Evolutionary conservation across 2,329 filamentous ascomycete genomes (phyloP).

Genomic region (Sporothrix globosa): DNA sequence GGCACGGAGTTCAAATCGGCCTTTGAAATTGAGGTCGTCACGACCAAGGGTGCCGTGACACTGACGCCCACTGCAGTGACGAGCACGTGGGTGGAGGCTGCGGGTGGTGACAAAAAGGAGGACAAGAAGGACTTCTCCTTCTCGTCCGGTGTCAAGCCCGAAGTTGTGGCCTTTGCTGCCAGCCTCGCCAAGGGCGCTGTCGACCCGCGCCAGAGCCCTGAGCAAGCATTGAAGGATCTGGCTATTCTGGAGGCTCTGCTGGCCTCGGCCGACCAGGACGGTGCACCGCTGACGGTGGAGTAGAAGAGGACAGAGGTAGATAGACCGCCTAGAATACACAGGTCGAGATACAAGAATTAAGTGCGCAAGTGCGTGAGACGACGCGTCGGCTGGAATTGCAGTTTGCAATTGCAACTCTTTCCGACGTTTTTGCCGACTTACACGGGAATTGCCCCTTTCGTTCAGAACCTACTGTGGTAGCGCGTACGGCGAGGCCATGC

Average conservation of each 20-base stretch:
- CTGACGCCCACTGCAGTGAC: slow-evolving; percentile 37
- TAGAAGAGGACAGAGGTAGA: background rate
- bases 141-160: slow-evolving; percentile 37
- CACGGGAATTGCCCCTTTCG: background rate
- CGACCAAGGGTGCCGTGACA: slow-evolving; percentile 35
- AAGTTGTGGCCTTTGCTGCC: slow-evolving; percentile 39
- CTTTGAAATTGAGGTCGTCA: slow-evolving; percentile 26
- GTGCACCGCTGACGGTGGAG: slow-evolving; percentile 5
- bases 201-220: slow-evolving; percentile 38
- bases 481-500: background rate
- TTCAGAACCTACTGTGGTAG: no score
- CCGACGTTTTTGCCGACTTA: slow-evolving; percentile 18
- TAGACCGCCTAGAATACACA: background rate
- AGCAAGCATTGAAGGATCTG: slow-evolving; percentile 41
- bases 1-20: slow-evolving; percentile 30
- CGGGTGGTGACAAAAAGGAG: background rate
- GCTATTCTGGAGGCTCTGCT: slow-evolving; percentile 40
- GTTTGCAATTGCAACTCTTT: background rate
- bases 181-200: slow-evolving; percentile 36
- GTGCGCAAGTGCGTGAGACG: no score
- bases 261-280: slow-evolving; percentile 37
- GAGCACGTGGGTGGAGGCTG: slow-evolving; percentile 2
- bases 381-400: background rate
- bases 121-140: slow-evolving; percentile 16
- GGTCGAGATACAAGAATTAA: background rate